Evolutionary conservation across 1,139 yeast genomes (phyloP), one percentile per base, ranked within the genome.

Genomic region (Sugiyamaella castrensis): DNA sequence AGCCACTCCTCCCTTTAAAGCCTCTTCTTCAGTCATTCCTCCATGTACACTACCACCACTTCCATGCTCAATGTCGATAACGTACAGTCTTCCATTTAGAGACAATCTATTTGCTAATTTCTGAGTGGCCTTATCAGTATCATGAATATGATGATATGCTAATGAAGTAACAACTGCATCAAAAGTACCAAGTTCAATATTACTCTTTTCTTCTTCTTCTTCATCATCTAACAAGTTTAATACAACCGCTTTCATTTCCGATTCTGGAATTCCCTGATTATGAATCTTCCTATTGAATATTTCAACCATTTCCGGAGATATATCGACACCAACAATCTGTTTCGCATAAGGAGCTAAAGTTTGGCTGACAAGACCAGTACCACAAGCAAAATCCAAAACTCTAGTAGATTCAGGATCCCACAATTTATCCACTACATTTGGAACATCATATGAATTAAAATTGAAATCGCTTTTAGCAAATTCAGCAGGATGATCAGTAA

Each of bases 311-410:
- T 53, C 59, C 13, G 59, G 55, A 0, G 67, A 51, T 15, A 63
- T 57, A 40, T 65, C 69, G 7, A 63, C 55, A 0, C 68, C 69
- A 2, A 65, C 62, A 19, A 63, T 53, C 31, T 53, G 50, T 24
- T 50, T 51, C 16, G 57, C 53, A 39, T 57, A 53, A 0, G 63
- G 60, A 2, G 64, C 63, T n/a, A 65, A 37, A n/a, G 51, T 46
- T 47, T 57, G 57, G 29, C 61, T 53, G n/a, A 63, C 47, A 24
- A 59, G 46, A 1, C 67, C 68, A 1, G 64, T 57, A 1, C 69
- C 69, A 39, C 68, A 63, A 6, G 64, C 69, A 54, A 65, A 62
- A 42, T 65, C 69, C 5, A 65, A 54, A 11, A 63, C 59, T 13
- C 43, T 48, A n/a, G 66, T 60, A 2, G 53, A 34, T 15, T 56